Conservation (phyloP, 176 grass and related monocot species). For the Eleusine coracana region DNA sequence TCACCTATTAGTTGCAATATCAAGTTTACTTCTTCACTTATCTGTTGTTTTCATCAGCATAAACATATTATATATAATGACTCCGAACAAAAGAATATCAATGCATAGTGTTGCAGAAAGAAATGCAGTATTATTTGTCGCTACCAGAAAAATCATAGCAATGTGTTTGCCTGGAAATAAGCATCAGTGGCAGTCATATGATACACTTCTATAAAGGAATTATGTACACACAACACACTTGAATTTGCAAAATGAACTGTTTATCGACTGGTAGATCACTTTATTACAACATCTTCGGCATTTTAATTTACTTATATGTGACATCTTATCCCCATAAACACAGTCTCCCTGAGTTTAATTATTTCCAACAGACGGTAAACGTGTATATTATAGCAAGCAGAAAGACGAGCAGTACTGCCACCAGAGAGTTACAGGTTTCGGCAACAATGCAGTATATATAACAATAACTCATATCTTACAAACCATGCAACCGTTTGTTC, state of each 20-base stretch:
- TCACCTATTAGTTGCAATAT: neutral
- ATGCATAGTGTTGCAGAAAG: neutral
- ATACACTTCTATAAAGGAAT: neutral
- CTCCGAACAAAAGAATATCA: neutral
- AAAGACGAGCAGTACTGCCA: neutral
- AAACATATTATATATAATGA: neutral
- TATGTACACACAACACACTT: neutral
- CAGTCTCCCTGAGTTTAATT: neutral
- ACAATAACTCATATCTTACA: neutral
- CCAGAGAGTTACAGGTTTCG: neutral
- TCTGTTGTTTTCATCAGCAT: neutral
- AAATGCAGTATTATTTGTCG: neutral
- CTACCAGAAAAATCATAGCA: too few species aligned
- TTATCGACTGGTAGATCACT: neutral
- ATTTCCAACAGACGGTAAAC: neutral
- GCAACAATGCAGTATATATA: neutral
- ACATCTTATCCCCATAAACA: neutral
- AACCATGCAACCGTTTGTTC: neutral
- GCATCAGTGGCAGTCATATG: too few species aligned
- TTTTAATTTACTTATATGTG: neutral
- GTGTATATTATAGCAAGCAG: neutral
- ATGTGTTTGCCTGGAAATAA: too few species aligned
- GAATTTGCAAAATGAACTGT: neutral
- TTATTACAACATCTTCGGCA: neutral
- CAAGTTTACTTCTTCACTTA: neutral